A percentile compares a stretch with the other conserved stretches of the same genome.
These are phyloP conservation scores for Cubamyces lactineus DNA, from an alignment of 768 basidiomycete genomes.

Conservation along the genomic window DNA sequence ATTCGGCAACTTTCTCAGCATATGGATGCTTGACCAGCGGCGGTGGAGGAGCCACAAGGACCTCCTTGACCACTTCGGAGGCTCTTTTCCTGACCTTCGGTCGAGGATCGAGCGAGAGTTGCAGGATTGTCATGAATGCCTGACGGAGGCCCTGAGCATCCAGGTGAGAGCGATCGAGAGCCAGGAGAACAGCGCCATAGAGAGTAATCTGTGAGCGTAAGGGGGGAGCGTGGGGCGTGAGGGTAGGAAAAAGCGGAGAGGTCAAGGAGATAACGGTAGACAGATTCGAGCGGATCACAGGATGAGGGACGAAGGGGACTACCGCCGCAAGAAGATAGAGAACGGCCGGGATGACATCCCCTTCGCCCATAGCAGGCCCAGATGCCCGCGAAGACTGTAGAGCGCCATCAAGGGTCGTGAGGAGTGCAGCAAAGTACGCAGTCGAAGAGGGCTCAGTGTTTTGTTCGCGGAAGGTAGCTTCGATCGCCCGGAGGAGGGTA, in stretches of 20 bases:
- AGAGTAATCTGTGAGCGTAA: slow-evolving; percentile 86
- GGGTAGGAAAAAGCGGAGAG: slow-evolving; percentile 73
- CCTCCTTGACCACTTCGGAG: slow-evolving; percentile 79
- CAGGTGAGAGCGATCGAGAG: slow-evolving; percentile 74
- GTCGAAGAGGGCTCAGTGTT: slow-evolving; percentile 71
- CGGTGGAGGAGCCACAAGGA: slow-evolving; percentile 74
- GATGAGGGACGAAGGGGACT: slow-evolving; percentile 73
- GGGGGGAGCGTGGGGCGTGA: slow-evolving; percentile 70
- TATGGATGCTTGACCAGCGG: slow-evolving; percentile 87
- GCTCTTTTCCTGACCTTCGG: slow-evolving; percentile 95
- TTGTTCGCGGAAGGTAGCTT: slow-evolving; percentile 76
- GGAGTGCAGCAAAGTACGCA: slow-evolving; percentile 92
- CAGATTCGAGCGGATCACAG: slow-evolving; percentile 80
- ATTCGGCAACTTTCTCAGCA: slow-evolving; percentile 77
- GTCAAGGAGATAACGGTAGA: slow-evolving; percentile 72
- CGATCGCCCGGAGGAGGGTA: slow-evolving; percentile 80
- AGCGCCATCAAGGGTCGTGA: slow-evolving; percentile 82
- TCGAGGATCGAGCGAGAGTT: slow-evolving; percentile 81
- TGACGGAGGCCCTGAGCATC: slow-evolving; percentile 72
- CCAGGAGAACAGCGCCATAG: slow-evolving; percentile 66
- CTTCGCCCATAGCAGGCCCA: slow-evolving; percentile 51
- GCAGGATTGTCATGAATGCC: slow-evolving; percentile 82
- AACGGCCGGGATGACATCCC: slow-evolving; percentile 79
- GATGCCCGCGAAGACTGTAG: slow-evolving; percentile 57
- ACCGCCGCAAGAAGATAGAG: slow-evolving; percentile 84